phyloP scores from a whole-genome alignment of 2,329 filamentous ascomycete genomes.

The Bretziella fagacearum region DNA sequence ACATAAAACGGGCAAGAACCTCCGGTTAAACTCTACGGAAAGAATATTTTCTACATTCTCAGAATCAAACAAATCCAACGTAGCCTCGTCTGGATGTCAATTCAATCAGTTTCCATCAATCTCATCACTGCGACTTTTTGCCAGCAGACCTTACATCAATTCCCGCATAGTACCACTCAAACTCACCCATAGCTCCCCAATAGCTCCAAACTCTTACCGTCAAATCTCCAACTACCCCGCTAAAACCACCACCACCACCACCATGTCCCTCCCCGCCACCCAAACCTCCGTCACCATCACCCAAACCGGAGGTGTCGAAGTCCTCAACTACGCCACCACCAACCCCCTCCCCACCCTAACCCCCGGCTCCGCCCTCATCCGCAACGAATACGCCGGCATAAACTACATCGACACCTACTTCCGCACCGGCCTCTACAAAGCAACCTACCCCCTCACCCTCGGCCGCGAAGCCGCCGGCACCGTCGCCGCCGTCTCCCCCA shows the following conservation, averaged over 20 bases:
- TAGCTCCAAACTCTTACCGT: no score
- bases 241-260: slow-evolving; percentile 20
- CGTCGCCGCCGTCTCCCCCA: slow-evolving; percentile 43
- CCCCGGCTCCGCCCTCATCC: slow-evolving; percentile 41
- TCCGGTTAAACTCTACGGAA: no score
- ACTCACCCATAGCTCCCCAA: no score
- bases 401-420: slow-evolving; percentile 60
- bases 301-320: slow-evolving; percentile 49
- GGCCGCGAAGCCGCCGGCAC: slow-evolving; percentile 66
- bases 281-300: slow-evolving; percentile 49
- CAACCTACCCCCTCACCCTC: slow-evolving; percentile 50
- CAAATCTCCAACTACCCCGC: no score
- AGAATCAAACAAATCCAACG: background rate
- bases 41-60: no score
- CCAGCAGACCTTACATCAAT: no score
- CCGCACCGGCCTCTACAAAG: slow-evolving; percentile 61
- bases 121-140: background rate
- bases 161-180: no score
- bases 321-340: slow-evolving; percentile 44
- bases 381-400: slow-evolving; percentile 44
- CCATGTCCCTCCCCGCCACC: slow-evolving; percentile 54
- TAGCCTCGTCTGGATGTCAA: background rate
- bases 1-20: no score
- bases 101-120: background rate
- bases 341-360: slow-evolving; percentile 31